Base-by-base conservation (phyloP, 164 flowering plant genomes). In the Taxillus chinensis region DNA sequence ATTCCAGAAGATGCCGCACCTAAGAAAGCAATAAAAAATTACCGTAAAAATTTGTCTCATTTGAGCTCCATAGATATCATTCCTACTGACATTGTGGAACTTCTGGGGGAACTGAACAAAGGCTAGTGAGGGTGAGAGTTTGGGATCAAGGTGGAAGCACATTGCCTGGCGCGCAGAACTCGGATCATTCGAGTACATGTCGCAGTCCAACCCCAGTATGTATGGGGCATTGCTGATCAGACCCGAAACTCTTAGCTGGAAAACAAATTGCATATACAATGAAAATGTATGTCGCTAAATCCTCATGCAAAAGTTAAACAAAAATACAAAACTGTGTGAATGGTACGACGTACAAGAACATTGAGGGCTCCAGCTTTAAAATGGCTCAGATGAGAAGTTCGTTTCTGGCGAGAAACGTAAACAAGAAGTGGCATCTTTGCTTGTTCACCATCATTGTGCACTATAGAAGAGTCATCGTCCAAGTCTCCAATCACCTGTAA, bases 181-280 rank as follows among this genome's bases (percentile, higher is more conserved):
- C 3, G 79, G 81, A 45, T 75, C 79, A 41, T 73, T 70, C 64
- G 75, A 75, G 45, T 75, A 66, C 82, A 78, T 78, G 61, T 78
- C 82, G 55, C 82, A 78, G 16, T 78, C 79, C 38, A 78, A 45
- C 50, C 65, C 63, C 39, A 75, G 12, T 45, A 71, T 41, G 55
- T 62, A 69, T 2, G 79, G 74, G 4, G 73, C 59, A 42, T 78
- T 78, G 67, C 75, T 73, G 2, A 75, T 61, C 27, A 67, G n/a
- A n/a, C 64, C 70, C 0, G 82, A 78, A 3, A 75, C 79, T 12
- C 79, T 60, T 6, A 78, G 68, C 81, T 78, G 65, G 67, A 71
- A 43, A 15, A 27, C 38, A 43, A 13, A 55, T 12, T 41, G 42
- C 4, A n/a, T 4, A 27, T 27, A 27, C 27, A 27, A 27, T 27